Percentiles rank a stretch among this genome's conserved stretches.
phyloP scores from a whole-genome alignment of 2,329 filamentous ascomycete species.

The Ascochyta fabae region DNA sequence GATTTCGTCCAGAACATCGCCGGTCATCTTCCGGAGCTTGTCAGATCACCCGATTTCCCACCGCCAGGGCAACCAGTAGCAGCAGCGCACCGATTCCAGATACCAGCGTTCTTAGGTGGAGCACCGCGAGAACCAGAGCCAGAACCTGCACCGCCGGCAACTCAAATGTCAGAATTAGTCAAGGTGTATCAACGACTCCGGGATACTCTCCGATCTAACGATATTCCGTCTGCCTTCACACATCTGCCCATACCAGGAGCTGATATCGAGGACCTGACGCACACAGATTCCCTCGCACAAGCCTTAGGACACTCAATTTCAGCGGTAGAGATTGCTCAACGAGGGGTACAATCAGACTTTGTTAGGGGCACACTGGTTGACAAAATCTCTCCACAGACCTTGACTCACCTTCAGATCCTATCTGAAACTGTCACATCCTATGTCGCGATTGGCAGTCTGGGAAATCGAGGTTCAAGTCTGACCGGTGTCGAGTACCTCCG shows the following conservation, averaged over 20 bases:
- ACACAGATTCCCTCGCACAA: slow-evolving; percentile 66
- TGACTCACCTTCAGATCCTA: slow-evolving; percentile 87
- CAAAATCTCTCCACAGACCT: slow-evolving; percentile 79
- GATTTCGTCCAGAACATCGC: slow-evolving; percentile 60
- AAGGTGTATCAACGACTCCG: slow-evolving; percentile 63
- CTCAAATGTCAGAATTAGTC: slow-evolving; percentile 55
- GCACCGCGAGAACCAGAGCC: slow-evolving; percentile 7
- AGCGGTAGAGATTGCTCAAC: slow-evolving; percentile 88
- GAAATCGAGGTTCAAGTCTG: slow-evolving; percentile 64
- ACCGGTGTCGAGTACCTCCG: slow-evolving; percentile 73
- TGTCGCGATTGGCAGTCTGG: slow-evolving; percentile 75
- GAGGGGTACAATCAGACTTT: slow-evolving; percentile 76
- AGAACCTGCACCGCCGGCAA: slow-evolving; percentile 4
- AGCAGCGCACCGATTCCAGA: slow-evolving; percentile 37
- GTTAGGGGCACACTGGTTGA: slow-evolving; percentile 76
- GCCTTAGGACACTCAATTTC: slow-evolving; percentile 85
- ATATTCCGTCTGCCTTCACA: slow-evolving; percentile 55
- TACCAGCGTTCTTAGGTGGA: slow-evolving; percentile 39
- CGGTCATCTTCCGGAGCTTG: slow-evolving; percentile 47
- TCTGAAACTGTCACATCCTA: slow-evolving; percentile 89
- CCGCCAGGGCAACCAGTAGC: slow-evolving; percentile 26
- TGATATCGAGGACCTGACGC: slow-evolving; percentile 55
- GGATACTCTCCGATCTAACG: slow-evolving; percentile 61
- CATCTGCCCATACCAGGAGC: slow-evolving; percentile 50
- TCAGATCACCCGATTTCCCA: slow-evolving; percentile 23